Evolutionary conservation across 805 yeast species (phyloP), one percentile per base, ranked within the genome.

Genomic region (Kuraishia cidri): DNA sequence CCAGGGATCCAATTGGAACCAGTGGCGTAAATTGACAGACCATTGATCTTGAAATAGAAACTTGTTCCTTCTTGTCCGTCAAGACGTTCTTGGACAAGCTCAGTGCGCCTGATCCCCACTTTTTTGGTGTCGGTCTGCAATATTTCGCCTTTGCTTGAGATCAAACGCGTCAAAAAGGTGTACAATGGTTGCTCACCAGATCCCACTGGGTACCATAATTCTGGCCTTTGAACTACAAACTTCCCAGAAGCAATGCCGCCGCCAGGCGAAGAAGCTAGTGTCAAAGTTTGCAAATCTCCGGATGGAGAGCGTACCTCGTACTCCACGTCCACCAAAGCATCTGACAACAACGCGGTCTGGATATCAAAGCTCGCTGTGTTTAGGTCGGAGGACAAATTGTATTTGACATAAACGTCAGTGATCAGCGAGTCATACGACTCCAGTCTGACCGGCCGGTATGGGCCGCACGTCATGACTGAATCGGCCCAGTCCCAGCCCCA

Each of bases 401-500:
- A 16, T 17, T 7, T 16, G 21, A 27, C 19, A 7, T 10, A 10
- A n/a, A 19, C 11, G 12, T 19, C 16, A 6, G 21, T n/a, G 5
- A 15, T 17, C 9, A 53, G 39, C 4, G 40, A 40, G 4, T 35
- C 34, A 34, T 41, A 52, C 7, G 40, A 36, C 17, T 51, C 44
- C 24, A 64, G 39, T 16, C 36, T 40, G 5, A 67, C 52, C 1
- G 65, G 67, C 30, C 51, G 47, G 35, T 54, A 65, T 2, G 67
- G 67, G 8, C 73, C 73, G 44, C 69, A 62, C 3, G 67, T 56
- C 45, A 66, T 48, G 31, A 63, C 45, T 3, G 52, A 35, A 5
- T 70, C 70, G 13, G 75, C 75, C 77, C 76, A 70, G 45, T 70
- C 77, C 77, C 75, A 70, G 2, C 77, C 76, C 41, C 55, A 70